Evolutionary conservation across 305 asterid genomes (phyloP), one percentile per base, ranked within the genome.

Genomic region (Vinca major): DNA sequence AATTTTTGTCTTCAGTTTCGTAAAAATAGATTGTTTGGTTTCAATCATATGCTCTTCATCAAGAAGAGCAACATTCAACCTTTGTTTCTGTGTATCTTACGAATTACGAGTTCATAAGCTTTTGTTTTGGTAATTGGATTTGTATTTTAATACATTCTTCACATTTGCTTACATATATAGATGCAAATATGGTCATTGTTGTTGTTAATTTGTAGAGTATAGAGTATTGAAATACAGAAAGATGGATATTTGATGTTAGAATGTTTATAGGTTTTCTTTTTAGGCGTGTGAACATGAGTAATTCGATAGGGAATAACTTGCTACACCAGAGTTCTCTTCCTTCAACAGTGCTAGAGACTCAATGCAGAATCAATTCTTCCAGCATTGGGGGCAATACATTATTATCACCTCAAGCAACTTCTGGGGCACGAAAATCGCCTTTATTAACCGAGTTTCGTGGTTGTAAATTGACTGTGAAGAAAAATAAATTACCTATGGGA

Each of bases 281-380:
- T 49, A 19, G 69, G 65, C 14, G 41, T 37, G 17, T 71, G 77
- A 77, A 56, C 68, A 90, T 91, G 99, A 91, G 88, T 78, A 89
- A 78, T 75, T 56, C 91, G 43, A 70, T 90, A 36, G 83, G 97
- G 90, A 89, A 89, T 84, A 86, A 83, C 82, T 85, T 86, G 90
- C 78, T 84, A 83, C 88, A 79, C 73, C 95, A 78, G 84, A 84
- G 85, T 79, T 81, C 78, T 54, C 88, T 80, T 81, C 83, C 88
- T 69, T 79, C 88, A 3, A 75, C 82, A 45, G 82, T 87, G 26
- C 72, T 82, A 56, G 87, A 90, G 75, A 82, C 81, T 71, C 86
- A 81, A 74, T 75, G 77, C 79, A 83, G 89, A 84, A 85, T 82
- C 72, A 79, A 79, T 81, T 84, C 87, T 63, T 50, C 86, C 77